Evolutionary conservation across 495 filamentous ascomycete genomes (phyloP).

Genomic region (Chaetomidium leptoderma): DNA sequence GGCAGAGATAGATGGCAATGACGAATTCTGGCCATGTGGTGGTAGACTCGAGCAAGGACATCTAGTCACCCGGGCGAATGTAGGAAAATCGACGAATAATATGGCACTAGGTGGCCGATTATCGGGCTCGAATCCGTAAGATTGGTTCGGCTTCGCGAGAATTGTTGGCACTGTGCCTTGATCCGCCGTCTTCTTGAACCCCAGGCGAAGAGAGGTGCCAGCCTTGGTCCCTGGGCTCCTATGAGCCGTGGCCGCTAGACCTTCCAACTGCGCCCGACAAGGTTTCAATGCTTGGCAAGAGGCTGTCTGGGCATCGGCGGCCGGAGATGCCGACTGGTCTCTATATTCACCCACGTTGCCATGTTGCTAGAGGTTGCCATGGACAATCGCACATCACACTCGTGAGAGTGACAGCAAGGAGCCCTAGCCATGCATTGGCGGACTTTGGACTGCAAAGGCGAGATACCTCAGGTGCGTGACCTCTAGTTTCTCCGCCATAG

Average conservation of each 20-base stretch:
- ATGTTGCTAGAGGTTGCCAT: neutral
- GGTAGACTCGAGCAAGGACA: neutral
- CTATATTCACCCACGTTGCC: neutral
- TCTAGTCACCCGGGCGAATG: neutral
- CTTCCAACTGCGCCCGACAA: neutral
- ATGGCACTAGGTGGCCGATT: neutral
- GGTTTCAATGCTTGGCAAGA: neutral
- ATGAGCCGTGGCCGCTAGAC: neutral
- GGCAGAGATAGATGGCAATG: neutral
- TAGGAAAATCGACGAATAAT: neutral
- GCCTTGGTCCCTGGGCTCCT: neutral
- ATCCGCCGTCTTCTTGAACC: neutral
- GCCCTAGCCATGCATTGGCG: neutral
- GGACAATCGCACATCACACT: neutral
- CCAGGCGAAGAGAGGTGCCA: neutral
- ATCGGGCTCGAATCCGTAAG: neutral
- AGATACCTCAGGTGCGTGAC: too few relatives aligned
- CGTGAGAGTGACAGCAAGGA: neutral
- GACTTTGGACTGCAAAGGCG: neutral
- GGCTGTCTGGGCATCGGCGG: neutral
- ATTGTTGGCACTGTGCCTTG: neutral
- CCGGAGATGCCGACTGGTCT: neutral
- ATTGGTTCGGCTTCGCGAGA: neutral
- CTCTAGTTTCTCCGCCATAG: too few relatives aligned
- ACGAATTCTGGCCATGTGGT: neutral